These are phyloP conservation scores for Aspergillus sp. DNA, from an alignment of 2,329 filamentous ascomycete genomes.

Conservation along the genomic window DNA sequence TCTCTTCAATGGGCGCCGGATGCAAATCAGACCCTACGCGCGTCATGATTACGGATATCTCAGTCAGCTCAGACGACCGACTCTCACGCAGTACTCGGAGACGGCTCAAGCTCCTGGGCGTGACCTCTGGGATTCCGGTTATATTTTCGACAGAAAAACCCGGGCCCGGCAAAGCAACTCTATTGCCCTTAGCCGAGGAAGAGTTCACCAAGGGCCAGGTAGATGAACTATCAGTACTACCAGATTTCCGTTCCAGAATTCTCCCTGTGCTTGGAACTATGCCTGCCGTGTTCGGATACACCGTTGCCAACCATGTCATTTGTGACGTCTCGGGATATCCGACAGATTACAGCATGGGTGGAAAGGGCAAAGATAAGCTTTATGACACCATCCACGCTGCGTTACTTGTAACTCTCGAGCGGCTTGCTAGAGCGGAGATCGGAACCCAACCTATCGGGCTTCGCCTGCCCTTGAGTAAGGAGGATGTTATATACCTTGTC, in stretches of 20 bases:
- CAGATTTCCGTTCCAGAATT: slow-evolving; percentile 93
- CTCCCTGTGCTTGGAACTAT: slow-evolving; percentile 93
- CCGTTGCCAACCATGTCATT: slow-evolving; percentile 89
- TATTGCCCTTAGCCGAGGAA: slow-evolving; percentile 82
- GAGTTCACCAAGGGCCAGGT: slow-evolving; percentile 85
- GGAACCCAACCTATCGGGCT: slow-evolving; percentile 64
- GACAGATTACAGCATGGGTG: slow-evolving; percentile 70
- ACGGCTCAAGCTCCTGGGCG: slow-evolving; percentile 71
- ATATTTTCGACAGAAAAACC: slow-evolving; percentile 92
- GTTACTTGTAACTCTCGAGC: slow-evolving; percentile 77
- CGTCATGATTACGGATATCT: slow-evolving; percentile 89
- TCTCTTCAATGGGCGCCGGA: slow-evolving; percentile 93
- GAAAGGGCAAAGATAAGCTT: slow-evolving; percentile 84
- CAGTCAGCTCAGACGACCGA: slow-evolving; percentile 80
- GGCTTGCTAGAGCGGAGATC: slow-evolving; percentile 60
- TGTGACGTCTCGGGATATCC: slow-evolving; percentile 80
- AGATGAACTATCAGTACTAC: slow-evolving; percentile 80
- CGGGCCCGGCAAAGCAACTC: slow-evolving; percentile 83
- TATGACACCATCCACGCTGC: slow-evolving; percentile 79
- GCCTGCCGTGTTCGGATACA: slow-evolving; percentile 94
- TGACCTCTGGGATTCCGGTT: slow-evolving; percentile 82
- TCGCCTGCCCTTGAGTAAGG: slow-evolving; percentile 72
- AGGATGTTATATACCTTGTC: slow-evolving; percentile 82
- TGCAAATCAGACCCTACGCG: slow-evolving; percentile 86
- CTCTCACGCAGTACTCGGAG: slow-evolving; percentile 82